Evolutionary conservation across 345 rosid genomes (phyloP).

Genomic region (Ailanthus altissimus): DNA sequence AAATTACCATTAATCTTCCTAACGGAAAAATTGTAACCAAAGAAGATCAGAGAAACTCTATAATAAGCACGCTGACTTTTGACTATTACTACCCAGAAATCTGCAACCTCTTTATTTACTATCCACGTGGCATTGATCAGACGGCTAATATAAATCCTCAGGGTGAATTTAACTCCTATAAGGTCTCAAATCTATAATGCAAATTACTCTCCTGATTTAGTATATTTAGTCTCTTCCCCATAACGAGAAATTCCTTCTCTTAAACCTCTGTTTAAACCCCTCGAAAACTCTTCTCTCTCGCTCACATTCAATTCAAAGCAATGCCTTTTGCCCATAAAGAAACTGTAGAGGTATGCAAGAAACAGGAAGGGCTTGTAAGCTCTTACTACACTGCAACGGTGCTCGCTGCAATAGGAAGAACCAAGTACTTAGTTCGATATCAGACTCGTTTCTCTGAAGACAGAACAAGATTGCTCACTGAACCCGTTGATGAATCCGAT

Average conservation of each 20-base stretch:
- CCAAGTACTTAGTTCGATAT: conserved; percentile 29
- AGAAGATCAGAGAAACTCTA: no score
- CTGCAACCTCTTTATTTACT: no score
- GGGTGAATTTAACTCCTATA: background rate
- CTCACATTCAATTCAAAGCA: background rate
- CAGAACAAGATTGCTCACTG: conserved; percentile 18
- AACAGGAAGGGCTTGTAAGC: conserved; percentile 17
- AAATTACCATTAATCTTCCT: background rate
- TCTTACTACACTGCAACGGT: conserved; percentile 26
- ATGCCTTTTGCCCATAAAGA: conserved; percentile 23
- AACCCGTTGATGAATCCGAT: conserved; percentile 29
- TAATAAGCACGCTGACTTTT: no score
- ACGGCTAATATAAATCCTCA: background rate
- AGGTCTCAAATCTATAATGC: background rate
- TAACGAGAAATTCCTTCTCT: background rate
- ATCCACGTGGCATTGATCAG: background rate
- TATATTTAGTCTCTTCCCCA: background rate
- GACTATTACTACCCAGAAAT: no score
- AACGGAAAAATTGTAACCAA: no score
- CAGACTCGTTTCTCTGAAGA: conserved; percentile 23
- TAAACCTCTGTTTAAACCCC: background rate
- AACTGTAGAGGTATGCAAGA: conserved; percentile 30
- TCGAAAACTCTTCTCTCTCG: background rate
- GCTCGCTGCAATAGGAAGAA: conserved; percentile 32
- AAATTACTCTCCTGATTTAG: background rate